phyloP scores from a whole-genome alignment of 2,329 filamentous ascomycete genomes.

The Trichoderma cornu-damae region DNA sequence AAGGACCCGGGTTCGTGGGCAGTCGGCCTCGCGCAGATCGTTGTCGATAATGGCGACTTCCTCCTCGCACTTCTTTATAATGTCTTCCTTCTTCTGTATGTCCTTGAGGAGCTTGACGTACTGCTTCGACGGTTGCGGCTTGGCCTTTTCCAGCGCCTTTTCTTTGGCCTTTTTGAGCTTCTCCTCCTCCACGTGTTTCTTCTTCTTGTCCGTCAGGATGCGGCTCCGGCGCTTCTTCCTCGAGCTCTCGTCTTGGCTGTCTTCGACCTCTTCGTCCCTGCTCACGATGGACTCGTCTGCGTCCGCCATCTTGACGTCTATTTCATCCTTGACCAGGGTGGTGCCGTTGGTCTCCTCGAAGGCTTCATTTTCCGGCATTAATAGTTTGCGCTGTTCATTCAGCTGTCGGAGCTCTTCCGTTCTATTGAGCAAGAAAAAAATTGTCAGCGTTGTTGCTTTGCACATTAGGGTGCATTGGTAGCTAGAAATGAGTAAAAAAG shows the following conservation, averaged over 20 bases:
- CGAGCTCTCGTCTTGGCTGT: slow-evolving; percentile 65
- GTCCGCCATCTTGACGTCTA: slow-evolving; percentile 57
- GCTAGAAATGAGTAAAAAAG: no score
- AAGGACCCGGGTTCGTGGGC: slow-evolving; percentile 79
- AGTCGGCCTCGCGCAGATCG: slow-evolving; percentile 89
- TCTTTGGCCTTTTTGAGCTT: slow-evolving; percentile 65
- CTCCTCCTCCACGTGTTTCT: slow-evolving; percentile 74
- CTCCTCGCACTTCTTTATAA: slow-evolving; percentile 75
- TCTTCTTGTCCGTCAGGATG: slow-evolving; percentile 57
- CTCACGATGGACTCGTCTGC: slow-evolving; percentile 55
- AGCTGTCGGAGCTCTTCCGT: slow-evolving; percentile 65
- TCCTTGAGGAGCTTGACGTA: slow-evolving; percentile 83
- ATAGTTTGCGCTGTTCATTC: slow-evolving; percentile 67
- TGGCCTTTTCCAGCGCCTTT: slow-evolving; percentile 61
- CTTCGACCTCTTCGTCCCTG: slow-evolving; percentile 56
- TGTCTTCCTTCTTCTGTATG: slow-evolving; percentile 79
- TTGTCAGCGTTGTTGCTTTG: slow-evolving; percentile 3
- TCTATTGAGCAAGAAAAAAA: slow-evolving; percentile 36
- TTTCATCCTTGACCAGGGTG: slow-evolving; percentile 43
- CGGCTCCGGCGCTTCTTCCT: slow-evolving; percentile 54
- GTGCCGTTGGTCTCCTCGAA: slow-evolving; percentile 52
- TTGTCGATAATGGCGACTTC: slow-evolving; percentile 83
- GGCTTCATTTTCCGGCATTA: slow-evolving; percentile 67
- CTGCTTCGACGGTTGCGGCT: slow-evolving; percentile 77
- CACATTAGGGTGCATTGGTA: background rate